These are phyloP conservation scores for Glarea lozoyensis DNA, from an alignment of 495 filamentous ascomycete genomes.

Conservation along the genomic window DNA sequence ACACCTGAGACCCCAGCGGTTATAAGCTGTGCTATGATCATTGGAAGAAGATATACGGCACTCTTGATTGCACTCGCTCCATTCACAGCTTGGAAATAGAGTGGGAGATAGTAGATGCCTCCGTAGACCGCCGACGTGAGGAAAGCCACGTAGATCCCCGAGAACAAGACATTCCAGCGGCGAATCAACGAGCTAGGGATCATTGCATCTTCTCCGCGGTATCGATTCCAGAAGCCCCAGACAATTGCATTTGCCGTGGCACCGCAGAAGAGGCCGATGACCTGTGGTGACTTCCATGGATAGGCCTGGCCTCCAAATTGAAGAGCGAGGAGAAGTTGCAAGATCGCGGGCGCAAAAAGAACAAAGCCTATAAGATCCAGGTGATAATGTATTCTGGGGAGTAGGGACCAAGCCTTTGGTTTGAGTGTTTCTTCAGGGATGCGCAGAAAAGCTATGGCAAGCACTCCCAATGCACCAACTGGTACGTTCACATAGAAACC, in stretches of 20 bases:
- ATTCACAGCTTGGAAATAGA: constrained; percentile 52
- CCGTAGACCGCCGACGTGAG: constrained; percentile 42
- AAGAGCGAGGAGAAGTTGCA: constrained; percentile 33
- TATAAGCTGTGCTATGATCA: constrained; percentile 41
- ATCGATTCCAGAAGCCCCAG: constrained; percentile 36
- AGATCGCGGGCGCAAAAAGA: constrained; percentile 25
- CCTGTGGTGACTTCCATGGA: constrained; percentile 29
- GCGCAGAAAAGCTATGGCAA: constrained; percentile 34
- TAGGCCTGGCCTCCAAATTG: constrained; percentile 34
- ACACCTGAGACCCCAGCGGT: constrained; percentile 29
- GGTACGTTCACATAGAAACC: constrained; percentile 60
- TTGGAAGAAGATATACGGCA: constrained; percentile 59
- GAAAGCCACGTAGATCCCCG: constrained; percentile 30
- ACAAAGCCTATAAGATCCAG: constrained; percentile 41
- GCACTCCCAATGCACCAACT: constrained; percentile 38
- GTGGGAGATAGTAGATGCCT: constrained; percentile 48
- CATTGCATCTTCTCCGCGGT: constrained; percentile 36
- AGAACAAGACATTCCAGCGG: constrained; percentile 25
- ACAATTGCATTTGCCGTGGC: constrained; percentile 28
- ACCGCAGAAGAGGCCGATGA: constrained; percentile 38
- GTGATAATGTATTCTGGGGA: constrained; percentile 1
- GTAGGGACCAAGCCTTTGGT: neutral
- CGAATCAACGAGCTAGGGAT: constrained; percentile 28
- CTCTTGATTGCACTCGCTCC: constrained; percentile 44
- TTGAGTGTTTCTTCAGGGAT: constrained; percentile 32